Evolutionary conservation across 805 yeast species (phyloP).

Genomic region (Naumovozyma baii): DNA sequence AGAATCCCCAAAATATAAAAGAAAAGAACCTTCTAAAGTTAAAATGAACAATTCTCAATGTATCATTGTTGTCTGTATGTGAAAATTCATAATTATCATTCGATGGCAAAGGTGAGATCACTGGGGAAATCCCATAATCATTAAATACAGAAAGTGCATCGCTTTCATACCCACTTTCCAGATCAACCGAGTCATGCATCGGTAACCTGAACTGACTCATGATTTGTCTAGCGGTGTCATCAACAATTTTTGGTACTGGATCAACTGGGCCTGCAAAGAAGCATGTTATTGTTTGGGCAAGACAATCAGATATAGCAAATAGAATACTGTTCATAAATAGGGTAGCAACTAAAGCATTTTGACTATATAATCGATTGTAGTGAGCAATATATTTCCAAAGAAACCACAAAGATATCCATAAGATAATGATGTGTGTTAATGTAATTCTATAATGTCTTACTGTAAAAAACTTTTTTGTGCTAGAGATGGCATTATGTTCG

Average conservation of each 20-base stretch:
- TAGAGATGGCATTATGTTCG: background rate
- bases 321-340: slow-evolving; percentile 70
- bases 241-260: slow-evolving; percentile 17
- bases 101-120: slow-evolving; percentile 2
- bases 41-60: slow-evolving; percentile 29
- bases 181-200: slow-evolving; percentile 1
- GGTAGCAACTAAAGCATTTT: slow-evolving; percentile 64
- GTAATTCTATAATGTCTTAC: slow-evolving; percentile 41
- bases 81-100: too few species aligned
- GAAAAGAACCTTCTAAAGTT: slow-evolving; percentile 64
- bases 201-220: slow-evolving; percentile 4
- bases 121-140: slow-evolving; percentile 19
- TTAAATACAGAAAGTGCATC: slow-evolving; percentile 22
- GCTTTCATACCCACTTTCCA: slow-evolving; percentile 13
- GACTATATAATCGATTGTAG: slow-evolving; percentile 52
- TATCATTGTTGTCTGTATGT: too few species aligned
- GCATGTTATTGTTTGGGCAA: slow-evolving; percentile 67
- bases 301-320: slow-evolving; percentile 81
- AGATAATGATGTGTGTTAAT: slow-evolving; percentile 42
- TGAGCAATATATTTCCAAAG: slow-evolving; percentile 45
- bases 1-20: slow-evolving; percentile 80
- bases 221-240: slow-evolving; percentile 8
- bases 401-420: slow-evolving; percentile 36
- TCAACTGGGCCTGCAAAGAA: slow-evolving; percentile 17
- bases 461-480: background rate